Evolutionary conservation across 768 basidiomycete genomes (phyloP), one percentile per base, ranked within the genome.

Genomic region (Phallus indusiatus): DNA sequence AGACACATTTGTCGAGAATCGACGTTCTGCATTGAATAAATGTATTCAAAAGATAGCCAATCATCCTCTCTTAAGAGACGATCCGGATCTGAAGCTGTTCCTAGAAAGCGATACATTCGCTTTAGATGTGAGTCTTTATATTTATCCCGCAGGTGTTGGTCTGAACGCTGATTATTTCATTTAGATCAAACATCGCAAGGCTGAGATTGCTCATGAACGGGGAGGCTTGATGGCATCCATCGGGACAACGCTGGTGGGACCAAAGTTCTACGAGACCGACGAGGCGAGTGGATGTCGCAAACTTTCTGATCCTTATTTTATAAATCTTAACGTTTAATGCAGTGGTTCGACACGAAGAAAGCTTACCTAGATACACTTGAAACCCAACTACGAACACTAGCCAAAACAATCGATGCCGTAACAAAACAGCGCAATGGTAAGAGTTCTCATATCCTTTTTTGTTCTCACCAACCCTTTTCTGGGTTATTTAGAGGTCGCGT

Each of bases 281-380:
- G 91, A 94, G 72, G 90, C 87, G 64, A 53, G 75, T 34, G 52
- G 17, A 22, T 7, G 47, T 37, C 16, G n/a, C 16, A 33, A 36
- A 28, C 2, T 28, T 5, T 14, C 28, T 28, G 28, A 28, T 42
- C n/a, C 49, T 48, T 22, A 20, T 17, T 17, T n/a, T 17, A 37
- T 18, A 54, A 52, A 57, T 18, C 37, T 16, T 7, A n/a, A 35
- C 56, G 61, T 47, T 62, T 46, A 11, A 17, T 9, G 1, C n/a
- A 94, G 84, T 98, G 93, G 93, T 98, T 96, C 65, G 93, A 96
- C 66, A 81, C 82, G 62, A 86, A 93, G 69, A 90, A 87, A 60
- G 71, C 75, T 0, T 92, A 90, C 67, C 79, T 99, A 11, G 94
- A 98, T 64, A 84, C 84, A 47, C 80, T 98, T 20, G 96, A 99